phyloP scores from a whole-genome alignment of 1,284 basidiomycete genomes.

The Ganoderma meredithae region DNA sequence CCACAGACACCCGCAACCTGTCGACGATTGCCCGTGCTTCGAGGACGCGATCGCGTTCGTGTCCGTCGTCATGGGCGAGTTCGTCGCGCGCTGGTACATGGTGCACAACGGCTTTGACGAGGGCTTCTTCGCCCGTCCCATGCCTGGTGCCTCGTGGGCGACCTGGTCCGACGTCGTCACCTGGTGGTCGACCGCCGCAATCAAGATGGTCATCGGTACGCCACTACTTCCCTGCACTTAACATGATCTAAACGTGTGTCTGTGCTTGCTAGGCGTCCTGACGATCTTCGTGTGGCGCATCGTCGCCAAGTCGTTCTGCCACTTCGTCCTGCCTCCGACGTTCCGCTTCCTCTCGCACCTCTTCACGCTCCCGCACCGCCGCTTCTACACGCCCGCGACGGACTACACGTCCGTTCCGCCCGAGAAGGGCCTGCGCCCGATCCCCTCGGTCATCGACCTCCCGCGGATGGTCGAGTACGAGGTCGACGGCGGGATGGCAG shows the following conservation, averaged over 20 bases:
- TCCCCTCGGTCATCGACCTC: conserved; percentile 89
- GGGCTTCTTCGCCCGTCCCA: conserved; percentile 47
- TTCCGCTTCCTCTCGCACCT: conserved; percentile 77
- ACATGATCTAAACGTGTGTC: too few species aligned
- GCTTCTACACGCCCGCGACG: conserved; percentile 89
- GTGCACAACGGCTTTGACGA: conserved; percentile 47
- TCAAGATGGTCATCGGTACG: conserved; percentile 70
- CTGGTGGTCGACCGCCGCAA: conserved; percentile 64
- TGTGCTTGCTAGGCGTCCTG: conserved; percentile 52
- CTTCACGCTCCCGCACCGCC: conserved; percentile 74
- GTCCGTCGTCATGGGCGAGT: conserved; percentile 83
- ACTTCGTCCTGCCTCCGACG: conserved; percentile 79
- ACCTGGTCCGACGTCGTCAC: conserved; percentile 54
- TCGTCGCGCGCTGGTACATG: conserved; percentile 72
- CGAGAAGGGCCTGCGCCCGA: conserved; percentile 68
- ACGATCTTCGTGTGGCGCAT: conserved; percentile 88
- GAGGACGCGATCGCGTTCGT: conserved; percentile 96
- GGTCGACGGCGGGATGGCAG: conserved; percentile 34
- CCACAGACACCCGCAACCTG: conserved; percentile 90
- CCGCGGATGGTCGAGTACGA: conserved; percentile 52
- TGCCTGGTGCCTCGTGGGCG: conserved; percentile 66
- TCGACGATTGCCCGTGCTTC: conserved; percentile 98
- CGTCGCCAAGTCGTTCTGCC: conserved; percentile 78
- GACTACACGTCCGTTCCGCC: conserved; percentile 78
- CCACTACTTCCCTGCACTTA: conserved; percentile 14